Percentiles rank a stretch among this genome's conserved stretches.
Conservation (phyloP, 495 filamentous ascomycete genomes). For the Penicillium lividum region DNA sequence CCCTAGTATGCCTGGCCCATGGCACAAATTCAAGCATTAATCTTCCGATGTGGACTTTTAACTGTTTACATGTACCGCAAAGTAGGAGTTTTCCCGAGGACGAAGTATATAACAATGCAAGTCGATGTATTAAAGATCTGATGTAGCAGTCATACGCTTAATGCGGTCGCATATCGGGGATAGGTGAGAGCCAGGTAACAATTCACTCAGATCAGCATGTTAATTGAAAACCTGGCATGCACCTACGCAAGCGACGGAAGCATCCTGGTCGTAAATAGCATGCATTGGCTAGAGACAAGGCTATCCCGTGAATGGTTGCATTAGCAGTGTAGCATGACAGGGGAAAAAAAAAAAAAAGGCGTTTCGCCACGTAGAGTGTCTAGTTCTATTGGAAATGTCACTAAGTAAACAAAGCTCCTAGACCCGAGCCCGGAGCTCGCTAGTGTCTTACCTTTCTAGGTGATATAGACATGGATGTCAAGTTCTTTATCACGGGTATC, state of each 20-base stretch:
- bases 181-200: too few species aligned
- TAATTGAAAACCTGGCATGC: too few species aligned
- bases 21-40: neutral
- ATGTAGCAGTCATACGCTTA: too few species aligned
- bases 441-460: neutral
- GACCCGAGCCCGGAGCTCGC: neutral
- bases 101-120: too few species aligned
- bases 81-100: too few species aligned
- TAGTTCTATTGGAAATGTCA: neutral
- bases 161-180: too few species aligned
- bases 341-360: neutral
- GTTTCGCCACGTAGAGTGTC: neutral
- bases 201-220: neutral
- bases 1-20: neutral
- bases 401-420: neutral
- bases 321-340: neutral
- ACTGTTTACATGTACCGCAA: too few species aligned
- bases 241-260: neutral
- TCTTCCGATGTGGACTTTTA: neutral
- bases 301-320: conserved; percentile 10
- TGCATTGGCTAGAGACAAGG: neutral
- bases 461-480: neutral
- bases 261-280: neutral
- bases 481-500: too few species aligned
- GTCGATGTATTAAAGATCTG: too few species aligned